Base-by-base conservation (phyloP, 345 rosid species). In the Dipteronia sinensis region DNA sequence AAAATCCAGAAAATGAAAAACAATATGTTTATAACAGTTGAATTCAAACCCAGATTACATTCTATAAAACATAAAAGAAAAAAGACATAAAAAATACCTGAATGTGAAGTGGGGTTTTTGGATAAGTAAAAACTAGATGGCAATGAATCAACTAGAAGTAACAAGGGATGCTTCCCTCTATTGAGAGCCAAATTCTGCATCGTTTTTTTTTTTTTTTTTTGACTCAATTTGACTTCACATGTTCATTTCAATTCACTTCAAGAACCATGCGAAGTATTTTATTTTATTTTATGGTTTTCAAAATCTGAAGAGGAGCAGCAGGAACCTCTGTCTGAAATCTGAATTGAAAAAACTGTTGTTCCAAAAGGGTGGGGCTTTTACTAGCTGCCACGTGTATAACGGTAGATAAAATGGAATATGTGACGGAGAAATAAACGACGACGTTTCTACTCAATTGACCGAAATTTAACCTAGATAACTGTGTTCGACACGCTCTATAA, bases 131-230 rank as follows among this genome's bases (percentile, higher is more conserved):
- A 83, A 72, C 77, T 67, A 86, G 80, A 81, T 42, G 93, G 90
- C 16, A 93, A 77, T 10, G 92, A 90, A 69, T 89, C 88, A 65
- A 84, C 83, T n/a, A 82, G 22, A 78, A 80, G 77, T 70, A 88
- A 75, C 55, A 87, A 82, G 4, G 93, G 91, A 82, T 85, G 85
- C 81, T 84, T 89, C 77, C 81, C 82, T 65, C 85, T 85, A 17
- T 65, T 81, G 64, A 76, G 82, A 64, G 65, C 81, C 81, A 80
- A 66, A 40, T 81, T 85, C 86, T 84, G 86, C 94, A 91, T 90
- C 27, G 44, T 82, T 27, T 17, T 46, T 31, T 82, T 22, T 17
- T 46, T 7, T 63, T 8, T 42, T 42, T 42, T 42, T 42, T 64
- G 10, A 15, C 3, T 13, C 59, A 22, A 55, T 25, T 20, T 67